Evolutionary conservation across 345 rosid species (phyloP), one percentile per base, ranked within the genome.

Genomic region (Excoecaria agallocha): DNA sequence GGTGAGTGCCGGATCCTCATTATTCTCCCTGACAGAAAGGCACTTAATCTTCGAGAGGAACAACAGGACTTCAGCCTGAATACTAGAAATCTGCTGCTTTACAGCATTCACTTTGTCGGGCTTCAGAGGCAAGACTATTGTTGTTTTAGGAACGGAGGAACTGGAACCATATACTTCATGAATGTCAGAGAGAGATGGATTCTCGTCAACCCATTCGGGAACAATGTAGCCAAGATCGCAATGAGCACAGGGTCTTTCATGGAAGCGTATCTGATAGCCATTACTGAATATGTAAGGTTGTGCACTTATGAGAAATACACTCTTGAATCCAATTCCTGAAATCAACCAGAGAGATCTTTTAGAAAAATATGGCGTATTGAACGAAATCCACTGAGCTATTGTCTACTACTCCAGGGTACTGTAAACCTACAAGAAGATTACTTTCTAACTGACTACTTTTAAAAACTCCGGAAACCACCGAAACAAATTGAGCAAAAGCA

Each of bases 201-300:
- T 78, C 58, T 86, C 90, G 5, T 85, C 96, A 50, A 92, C 87
- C 92, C 97, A 90, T 76, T 92, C 96, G 0, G 93, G 96, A 66
- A 92, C 90, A 9, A 90, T 84, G 76, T 87, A 92, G 4, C 95
- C 94, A 12, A 90, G 88, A 55, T 82, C 60, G 78, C 91, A 92
- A 49, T 77, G 76, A 0, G 86, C 83, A 76, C 90, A 88, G 66
- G 97, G 93, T 15, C 81, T 87, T 75, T 89, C 93, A 38, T 81
- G 79, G 57, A 91, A 91, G 9, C 87, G 78, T 15, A 91, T 89
- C 4, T 85, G 90, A 62, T 90, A 89, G 16, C 76, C 76, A 64
- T 73, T 73, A 41, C 76, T 73, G 52, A 64, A 73, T n/a, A 74
- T 74, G 70, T 39, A 24, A n/a, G 76, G 76, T 37, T 54, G 70